Evolutionary conservation across 345 rosid genomes (phyloP).

Genomic region (Citrus australasica): DNA sequence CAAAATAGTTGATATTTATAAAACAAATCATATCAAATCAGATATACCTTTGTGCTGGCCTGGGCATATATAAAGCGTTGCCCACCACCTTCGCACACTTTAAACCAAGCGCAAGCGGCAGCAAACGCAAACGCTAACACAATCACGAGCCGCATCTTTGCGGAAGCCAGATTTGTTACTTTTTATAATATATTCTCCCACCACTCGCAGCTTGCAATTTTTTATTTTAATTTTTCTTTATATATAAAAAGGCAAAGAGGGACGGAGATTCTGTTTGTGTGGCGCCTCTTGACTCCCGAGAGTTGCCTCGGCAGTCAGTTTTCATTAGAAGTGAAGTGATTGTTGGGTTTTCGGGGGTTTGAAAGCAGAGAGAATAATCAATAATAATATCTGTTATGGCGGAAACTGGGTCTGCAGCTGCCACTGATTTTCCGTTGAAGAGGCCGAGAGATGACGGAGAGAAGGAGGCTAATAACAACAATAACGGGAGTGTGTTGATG

Average conservation of each 20-base stretch:
- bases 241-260: not conserved
- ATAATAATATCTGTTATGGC: constrained; percentile 15
- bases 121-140: no score
- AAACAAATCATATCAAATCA: no score
- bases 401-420: constrained; percentile 13
- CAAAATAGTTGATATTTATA: no score
- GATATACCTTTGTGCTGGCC: no score
- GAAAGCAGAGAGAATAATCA: not conserved
- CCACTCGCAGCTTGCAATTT: not conserved
- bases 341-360: not conserved
- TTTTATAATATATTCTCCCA: constrained; percentile 3
- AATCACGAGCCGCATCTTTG: not conserved
- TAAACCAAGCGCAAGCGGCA: no score
- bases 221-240: not conserved
- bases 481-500: constrained; percentile 26
- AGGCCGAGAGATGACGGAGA: constrained; percentile 59
- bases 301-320: not conserved
- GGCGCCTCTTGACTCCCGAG: not conserved
- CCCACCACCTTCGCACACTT: not conserved
- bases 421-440: constrained; percentile 44
- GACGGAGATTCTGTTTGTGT: constrained; percentile 16
- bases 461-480: not conserved
- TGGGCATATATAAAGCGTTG: no score
- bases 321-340: not conserved
- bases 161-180: not conserved